These are phyloP conservation scores for Odontarrhena argentea DNA, from an alignment of 345 rosid species.

Conservation along the genomic window DNA sequence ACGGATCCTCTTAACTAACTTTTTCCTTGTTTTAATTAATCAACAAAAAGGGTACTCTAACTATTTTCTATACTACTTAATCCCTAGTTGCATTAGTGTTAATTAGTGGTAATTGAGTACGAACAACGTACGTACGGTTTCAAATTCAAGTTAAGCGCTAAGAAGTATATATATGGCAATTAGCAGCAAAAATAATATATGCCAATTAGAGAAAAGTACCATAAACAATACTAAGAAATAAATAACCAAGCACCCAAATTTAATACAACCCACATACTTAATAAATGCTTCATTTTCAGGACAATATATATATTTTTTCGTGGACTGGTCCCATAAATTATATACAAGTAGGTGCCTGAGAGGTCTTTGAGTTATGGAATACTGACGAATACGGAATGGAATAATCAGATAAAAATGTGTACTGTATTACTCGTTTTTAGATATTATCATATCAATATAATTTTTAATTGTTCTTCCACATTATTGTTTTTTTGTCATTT, in stretches of 20 bases:
- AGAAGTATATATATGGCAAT: too few species aligned
- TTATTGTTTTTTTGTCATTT: not conserved
- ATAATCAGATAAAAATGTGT: not conserved
- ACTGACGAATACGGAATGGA: not conserved
- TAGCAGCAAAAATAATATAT: too few species aligned
- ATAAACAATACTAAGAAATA: not conserved
- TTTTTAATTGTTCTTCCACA: not conserved
- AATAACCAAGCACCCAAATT: not conserved
- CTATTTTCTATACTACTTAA: not conserved
- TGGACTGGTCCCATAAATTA: not conserved
- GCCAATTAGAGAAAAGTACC: too few species aligned
- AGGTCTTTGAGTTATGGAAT: not conserved
- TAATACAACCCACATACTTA: not conserved
- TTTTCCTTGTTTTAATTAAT: not conserved
- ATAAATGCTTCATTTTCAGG: not conserved
- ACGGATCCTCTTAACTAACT: constrained; percentile 1
- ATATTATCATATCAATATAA: not conserved
- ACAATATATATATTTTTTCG: not conserved
- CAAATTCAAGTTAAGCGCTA: not conserved
- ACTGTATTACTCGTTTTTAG: not conserved
- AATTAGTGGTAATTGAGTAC: not conserved
- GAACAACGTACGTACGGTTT: constrained; percentile 16
- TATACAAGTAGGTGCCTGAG: not conserved
- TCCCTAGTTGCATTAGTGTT: constrained; percentile 3
- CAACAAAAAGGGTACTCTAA: not conserved